Evolutionary conservation across 1,284 basidiomycete genomes (phyloP).

Genomic region (Cryptococcus sp.): DNA sequence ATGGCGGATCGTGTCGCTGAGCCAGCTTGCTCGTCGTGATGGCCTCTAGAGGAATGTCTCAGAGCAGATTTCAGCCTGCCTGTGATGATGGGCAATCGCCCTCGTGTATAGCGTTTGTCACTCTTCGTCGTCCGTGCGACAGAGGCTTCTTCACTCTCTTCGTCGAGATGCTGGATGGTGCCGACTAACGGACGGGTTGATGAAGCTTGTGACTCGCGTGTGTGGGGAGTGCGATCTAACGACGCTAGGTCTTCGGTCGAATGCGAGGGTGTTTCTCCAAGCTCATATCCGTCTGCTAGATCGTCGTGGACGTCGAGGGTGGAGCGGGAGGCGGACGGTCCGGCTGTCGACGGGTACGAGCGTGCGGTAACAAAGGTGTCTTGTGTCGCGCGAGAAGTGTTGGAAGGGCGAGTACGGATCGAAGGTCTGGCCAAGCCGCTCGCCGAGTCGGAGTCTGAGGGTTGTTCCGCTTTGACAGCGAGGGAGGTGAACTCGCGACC

Average conservation of each 20-base stretch:
- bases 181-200: conserved; percentile 29
- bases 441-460: conserved; percentile 1
- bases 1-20: not conserved
- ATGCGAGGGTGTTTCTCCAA: conserved; percentile 6
- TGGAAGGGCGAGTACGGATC: conserved; percentile 11
- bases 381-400: conserved; percentile 28
- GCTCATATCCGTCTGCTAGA: conserved; percentile 5
- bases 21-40: not conserved
- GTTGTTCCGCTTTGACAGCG: not conserved
- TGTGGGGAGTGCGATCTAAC: not conserved
- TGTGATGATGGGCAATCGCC: conserved; percentile 6
- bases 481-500: conserved; percentile 39
- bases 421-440: conserved; percentile 7
- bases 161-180: conserved; percentile 15
- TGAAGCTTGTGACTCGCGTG: conserved; percentile 24
- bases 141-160: conserved; percentile 1
- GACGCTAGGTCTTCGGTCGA: not conserved
- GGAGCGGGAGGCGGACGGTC: conserved; percentile 14
- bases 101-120: not conserved
- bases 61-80: conserved; percentile 37
- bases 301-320: conserved; percentile 8
- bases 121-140: not conserved
- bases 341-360: conserved; percentile 22
- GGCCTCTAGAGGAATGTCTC: conserved; percentile 17
- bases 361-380: conserved; percentile 47